Conservation (phyloP, 116 monocot species). For the Zostera marina region DNA sequence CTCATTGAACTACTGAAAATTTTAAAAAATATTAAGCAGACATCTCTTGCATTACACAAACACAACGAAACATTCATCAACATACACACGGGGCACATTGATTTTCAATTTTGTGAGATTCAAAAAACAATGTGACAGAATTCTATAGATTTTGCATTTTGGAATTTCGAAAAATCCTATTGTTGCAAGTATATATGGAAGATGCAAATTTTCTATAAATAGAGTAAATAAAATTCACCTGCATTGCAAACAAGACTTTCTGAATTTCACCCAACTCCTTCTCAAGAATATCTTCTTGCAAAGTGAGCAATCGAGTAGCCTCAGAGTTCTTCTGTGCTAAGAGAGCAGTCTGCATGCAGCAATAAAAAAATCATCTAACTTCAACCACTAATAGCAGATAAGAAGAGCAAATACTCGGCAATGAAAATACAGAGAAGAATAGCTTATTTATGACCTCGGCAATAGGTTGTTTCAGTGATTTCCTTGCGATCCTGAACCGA, state of each 20-base stretch:
- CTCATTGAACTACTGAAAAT: too few species aligned
- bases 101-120: too few species aligned
- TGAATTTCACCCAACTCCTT: constrained; percentile 93
- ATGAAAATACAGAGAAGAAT: neutral
- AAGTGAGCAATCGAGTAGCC: constrained; percentile 60
- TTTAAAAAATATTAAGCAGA: neutral
- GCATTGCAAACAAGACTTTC: constrained; percentile 87
- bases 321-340: constrained; percentile 85
- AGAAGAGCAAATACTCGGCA: neutral
- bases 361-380: constrained; percentile 1
- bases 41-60: neutral
- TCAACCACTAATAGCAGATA: too few species aligned
- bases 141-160: too few species aligned
- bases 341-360: constrained; percentile 43
- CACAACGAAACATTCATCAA: neutral
- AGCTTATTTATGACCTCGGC: constrained; percentile 34
- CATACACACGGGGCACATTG: neutral
- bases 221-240: constrained; percentile 24
- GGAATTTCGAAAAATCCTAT: too few species aligned
- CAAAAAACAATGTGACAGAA: too few species aligned
- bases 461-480: constrained; percentile 74
- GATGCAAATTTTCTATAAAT: neutral
- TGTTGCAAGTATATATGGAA: too few species aligned
- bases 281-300: constrained; percentile 81
- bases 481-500: constrained; percentile 76